Evolutionary conservation across 805 yeast species (phyloP).

Genomic region (Starmerella stellata): DNA sequence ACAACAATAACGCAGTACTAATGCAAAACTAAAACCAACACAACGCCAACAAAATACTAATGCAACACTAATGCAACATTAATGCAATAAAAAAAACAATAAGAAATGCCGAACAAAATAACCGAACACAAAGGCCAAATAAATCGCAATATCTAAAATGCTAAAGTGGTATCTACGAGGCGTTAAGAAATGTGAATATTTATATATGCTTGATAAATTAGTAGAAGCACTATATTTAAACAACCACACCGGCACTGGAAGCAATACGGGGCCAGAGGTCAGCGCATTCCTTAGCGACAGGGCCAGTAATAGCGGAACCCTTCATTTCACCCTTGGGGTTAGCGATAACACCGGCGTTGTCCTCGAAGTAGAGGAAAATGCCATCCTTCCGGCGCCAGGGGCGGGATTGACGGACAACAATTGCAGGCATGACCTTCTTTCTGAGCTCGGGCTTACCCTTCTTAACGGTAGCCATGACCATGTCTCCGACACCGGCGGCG

Average conservation of each 20-base stretch:
- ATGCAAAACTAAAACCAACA: too few species aligned
- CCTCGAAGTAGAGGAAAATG: slow-evolving; percentile 98
- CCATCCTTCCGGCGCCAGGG: slow-evolving; percentile 99
- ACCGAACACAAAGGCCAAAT: background rate
- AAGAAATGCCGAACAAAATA: too few species aligned
- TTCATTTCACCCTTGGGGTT: slow-evolving; percentile 99
- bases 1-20: too few species aligned
- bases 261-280: slow-evolving; percentile 99
- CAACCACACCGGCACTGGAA: slow-evolving; percentile 99
- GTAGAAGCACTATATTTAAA: slow-evolving; percentile 31
- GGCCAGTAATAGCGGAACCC: slow-evolving; percentile 99
- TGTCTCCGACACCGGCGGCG: slow-evolving; percentile 99
- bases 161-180: background rate
- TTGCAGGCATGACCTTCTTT: slow-evolving; percentile 99
- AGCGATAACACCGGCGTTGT: slow-evolving; percentile 99
- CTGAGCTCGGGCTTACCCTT: slow-evolving; percentile 99
- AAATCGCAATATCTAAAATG: background rate
- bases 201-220: background rate
- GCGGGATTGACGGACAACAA: slow-evolving; percentile 96
- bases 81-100: too few species aligned
- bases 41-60: too few species aligned
- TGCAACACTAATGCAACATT: too few species aligned
- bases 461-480: slow-evolving; percentile 76
- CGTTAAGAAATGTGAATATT: background rate
- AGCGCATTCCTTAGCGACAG: slow-evolving; percentile 99